phyloP scores from a whole-genome alignment of 306 rosid genomes.

The Medicago arabica region DNA sequence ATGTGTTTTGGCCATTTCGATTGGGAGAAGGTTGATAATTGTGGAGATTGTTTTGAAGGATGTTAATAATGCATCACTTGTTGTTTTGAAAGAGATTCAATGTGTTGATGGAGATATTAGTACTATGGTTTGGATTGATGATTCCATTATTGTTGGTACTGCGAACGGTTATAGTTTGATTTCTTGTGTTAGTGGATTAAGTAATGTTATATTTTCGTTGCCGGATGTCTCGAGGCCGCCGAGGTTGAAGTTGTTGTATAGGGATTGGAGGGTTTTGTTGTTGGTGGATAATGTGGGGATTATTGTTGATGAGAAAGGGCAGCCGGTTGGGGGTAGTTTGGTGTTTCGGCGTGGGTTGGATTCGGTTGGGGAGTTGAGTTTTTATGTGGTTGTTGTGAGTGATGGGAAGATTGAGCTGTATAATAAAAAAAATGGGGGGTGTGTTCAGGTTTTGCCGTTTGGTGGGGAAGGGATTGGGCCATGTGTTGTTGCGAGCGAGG shows the following conservation, averaged over 20 bases:
- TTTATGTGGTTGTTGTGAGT: slow-evolving; percentile 77
- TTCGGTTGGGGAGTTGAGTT: slow-evolving; percentile 81
- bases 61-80: slow-evolving; percentile 51
- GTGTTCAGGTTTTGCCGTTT: slow-evolving; percentile 77
- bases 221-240: slow-evolving; percentile 84
- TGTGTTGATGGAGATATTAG: slow-evolving; percentile 74
- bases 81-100: slow-evolving; percentile 80
- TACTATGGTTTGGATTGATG: slow-evolving; percentile 87
- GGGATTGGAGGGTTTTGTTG: slow-evolving; percentile 86
- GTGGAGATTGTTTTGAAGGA: slow-evolving; percentile 69
- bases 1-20: slow-evolving; percentile 63
- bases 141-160: slow-evolving; percentile 83
- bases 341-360: slow-evolving; percentile 71
- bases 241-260: slow-evolving; percentile 67
- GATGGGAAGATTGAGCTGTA: slow-evolving; percentile 86
- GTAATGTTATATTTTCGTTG: slow-evolving; percentile 75
- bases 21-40: slow-evolving; percentile 72
- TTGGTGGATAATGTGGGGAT: slow-evolving; percentile 95
- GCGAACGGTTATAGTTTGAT: slow-evolving; percentile 75
- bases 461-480: slow-evolving; percentile 79
- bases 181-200: slow-evolving; percentile 80
- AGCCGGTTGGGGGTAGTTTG: slow-evolving; percentile 90
- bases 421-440: slow-evolving; percentile 76
- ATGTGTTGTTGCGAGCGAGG: slow-evolving; percentile 76
- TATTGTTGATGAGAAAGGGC: slow-evolving; percentile 73